Evolutionary conservation across 345 rosid genomes (phyloP), one percentile per base, ranked within the genome.

Genomic region (Heritiera fomes): DNA sequence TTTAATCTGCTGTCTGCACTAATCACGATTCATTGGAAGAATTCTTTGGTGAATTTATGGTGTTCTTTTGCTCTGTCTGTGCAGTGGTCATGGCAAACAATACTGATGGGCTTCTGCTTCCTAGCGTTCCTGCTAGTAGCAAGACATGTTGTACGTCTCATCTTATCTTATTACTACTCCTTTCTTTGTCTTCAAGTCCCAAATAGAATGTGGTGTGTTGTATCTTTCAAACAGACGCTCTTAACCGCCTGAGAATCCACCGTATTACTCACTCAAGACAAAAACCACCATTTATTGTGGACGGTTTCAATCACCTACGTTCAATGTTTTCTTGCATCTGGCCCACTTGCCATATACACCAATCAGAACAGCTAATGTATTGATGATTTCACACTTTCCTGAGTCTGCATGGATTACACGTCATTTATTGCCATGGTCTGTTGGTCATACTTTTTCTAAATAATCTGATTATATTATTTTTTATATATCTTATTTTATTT

Each of bases 81-180:
- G 90, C 90, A 95, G 99, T 93, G 98, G 95, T 91, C 98, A 73
- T 95, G 99, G 99, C 94, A 95, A 83, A 93, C 98, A 47, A 87
- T 91, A 75, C 81, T 95, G 60, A 91, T 93, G 98, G 99, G 98
- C 7, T 73, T 86, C 53, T 87, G 90, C 87, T 95, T 95, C 89
- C 89, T 95, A 18, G 86, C 84, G 82, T 75, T 90, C 81, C 92
- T 95, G 67, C 82, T 95, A 34, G 81, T 86, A 6, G 80, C 97
- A 32, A 88, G 99, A 83, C 92, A 91, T 85, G 79, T 92, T 45
- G 99, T 95, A 91, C 34, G 97, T 88, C 20, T 34, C 3, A 34
- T 34, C 38, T 34, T 34, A 34, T 34, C 38, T 34, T 34, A 34
- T 47, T 73, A 11, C 60, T 55, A 67, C 38, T 62, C 49, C n/a